Evolutionary conservation across 495 filamentous ascomycete species (phyloP).

Genomic region (Friedmanniomyces endolithicus): DNA sequence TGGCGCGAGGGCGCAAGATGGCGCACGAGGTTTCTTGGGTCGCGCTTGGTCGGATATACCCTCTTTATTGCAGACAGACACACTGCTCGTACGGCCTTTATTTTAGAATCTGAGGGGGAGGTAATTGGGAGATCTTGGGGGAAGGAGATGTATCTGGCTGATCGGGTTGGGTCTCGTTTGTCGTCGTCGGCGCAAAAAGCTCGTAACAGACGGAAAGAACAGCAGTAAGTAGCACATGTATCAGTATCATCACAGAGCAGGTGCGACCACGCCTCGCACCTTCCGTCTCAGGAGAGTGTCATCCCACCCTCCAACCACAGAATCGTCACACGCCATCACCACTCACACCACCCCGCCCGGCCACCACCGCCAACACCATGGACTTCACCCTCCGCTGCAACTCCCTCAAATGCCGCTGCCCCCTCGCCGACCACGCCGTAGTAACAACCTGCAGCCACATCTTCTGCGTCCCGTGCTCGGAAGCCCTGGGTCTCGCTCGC

Average conservation of each 20-base stretch:
- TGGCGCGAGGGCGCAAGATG: neutral
- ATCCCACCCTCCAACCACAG: neutral
- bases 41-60: slow-evolving; percentile 1
- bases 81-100: neutral
- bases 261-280: neutral
- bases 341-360: neutral
- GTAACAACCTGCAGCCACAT: slow-evolving; percentile 94
- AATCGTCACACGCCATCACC: neutral
- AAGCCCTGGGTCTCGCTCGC: slow-evolving; percentile 54
- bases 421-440: slow-evolving; percentile 62
- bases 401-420: slow-evolving; percentile 60
- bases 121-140: neutral
- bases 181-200: neutral
- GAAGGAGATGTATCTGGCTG: too few species aligned
- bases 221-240: neutral
- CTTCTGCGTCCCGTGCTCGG: slow-evolving; percentile 70
- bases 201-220: neutral
- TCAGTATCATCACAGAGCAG: neutral
- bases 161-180: neutral
- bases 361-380: slow-evolving; percentile 8
- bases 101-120: neutral
- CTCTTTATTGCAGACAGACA: slow-evolving; percentile 1
- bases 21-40: neutral
- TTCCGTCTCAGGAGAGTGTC: neutral
- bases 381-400: slow-evolving; percentile 72